Base-by-base conservation (phyloP, 1,284 basidiomycete genomes). In the Apiotrichum akiyoshidainum region DNA sequence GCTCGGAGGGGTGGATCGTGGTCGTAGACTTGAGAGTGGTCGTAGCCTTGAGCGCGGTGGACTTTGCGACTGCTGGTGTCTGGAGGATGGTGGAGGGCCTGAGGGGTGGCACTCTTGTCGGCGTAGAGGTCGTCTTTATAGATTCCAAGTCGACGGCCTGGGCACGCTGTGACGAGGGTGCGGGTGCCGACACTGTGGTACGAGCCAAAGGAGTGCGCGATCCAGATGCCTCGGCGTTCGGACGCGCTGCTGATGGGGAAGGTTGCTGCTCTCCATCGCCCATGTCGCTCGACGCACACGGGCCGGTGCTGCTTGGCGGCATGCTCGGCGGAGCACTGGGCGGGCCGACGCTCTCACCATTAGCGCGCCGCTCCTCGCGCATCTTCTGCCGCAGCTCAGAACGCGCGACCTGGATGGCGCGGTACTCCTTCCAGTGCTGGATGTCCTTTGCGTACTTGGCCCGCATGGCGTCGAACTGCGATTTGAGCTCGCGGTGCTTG, bases 351-450 rank as follows among this genome's bases (percentile, higher is more conserved):
- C 46, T 33, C 10, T 34, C 45, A 31, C 26, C 46, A 40, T 52
- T 66, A 26, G 26, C 26, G 26, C 26, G 26, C 26, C 56, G 59
- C 39, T 59, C 61, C 16, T 66, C 65, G 34, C 60, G 66, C 46
- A 54, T 55, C 59, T 59, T 51, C 49, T 57, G 64, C 53, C 67
- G 68, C 19, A 63, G 35, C 52, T 68, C 64, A 41, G 57, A 58
- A 35, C 65, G 56, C 11, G 65, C 64, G 35, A 58, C 57, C 44
- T 72, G 64, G 2, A 66, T 61, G 1, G 61, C 61, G 39, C 67
- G 65, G 49, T 68, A 76, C 57, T 70, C 69, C 51, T 70, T 68
- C 66, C 68, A 69, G 40, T 69, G 68, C 50, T 56, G 58, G 7
- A 65, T 55, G 44, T 70, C 67, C 31, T 60, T 46, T 3, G 61